Percentiles rank a stretch among this genome's conserved stretches.
phyloP scores from a whole-genome alignment of 169 alveolate genomes.

The Besnoitia besnoiti region DNA sequence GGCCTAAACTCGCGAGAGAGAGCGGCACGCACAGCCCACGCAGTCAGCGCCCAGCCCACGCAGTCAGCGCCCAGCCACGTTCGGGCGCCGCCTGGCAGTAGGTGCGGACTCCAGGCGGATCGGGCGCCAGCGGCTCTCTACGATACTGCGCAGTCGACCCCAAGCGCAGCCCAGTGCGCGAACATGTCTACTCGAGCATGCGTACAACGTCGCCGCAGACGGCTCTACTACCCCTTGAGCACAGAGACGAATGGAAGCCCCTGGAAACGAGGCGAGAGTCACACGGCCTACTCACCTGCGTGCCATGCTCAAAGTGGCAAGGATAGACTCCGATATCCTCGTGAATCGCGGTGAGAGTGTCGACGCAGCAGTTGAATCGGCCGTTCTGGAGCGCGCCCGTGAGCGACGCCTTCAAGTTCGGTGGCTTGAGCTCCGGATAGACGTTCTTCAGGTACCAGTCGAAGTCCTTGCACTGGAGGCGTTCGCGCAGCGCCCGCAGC shows the following conservation, averaged over 20 bases:
- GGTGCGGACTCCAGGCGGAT: neutral
- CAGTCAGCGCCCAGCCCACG: too few relatives aligned
- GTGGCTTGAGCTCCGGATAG: slow-evolving; percentile 72
- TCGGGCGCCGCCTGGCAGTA: neutral
- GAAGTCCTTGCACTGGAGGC: slow-evolving; percentile 67
- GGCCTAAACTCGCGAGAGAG: neutral
- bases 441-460: slow-evolving; percentile 71
- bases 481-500: slow-evolving; percentile 66
- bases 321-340: slow-evolving; percentile 50
- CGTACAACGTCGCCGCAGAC: too few relatives aligned
- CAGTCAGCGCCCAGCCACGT: neutral
- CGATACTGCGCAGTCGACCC: too few relatives aligned
- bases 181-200: too few relatives aligned
- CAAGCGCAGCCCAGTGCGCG: too few relatives aligned
- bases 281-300: too few relatives aligned
- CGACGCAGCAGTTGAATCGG: slow-evolving; percentile 14
- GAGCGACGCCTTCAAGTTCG: neutral
- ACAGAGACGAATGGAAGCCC: too few relatives aligned
- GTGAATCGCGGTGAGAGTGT: neutral
- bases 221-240: too few relatives aligned
- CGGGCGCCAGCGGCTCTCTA: neutral
- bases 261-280: too few relatives aligned
- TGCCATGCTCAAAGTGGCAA: slow-evolving; percentile 56
- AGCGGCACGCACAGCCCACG: too few relatives aligned
- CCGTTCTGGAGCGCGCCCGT: slow-evolving; percentile 39